Evolutionary conservation across 305 asterid genomes (phyloP), one percentile per base, ranked within the genome.

Genomic region (Coffea humblotiana): DNA sequence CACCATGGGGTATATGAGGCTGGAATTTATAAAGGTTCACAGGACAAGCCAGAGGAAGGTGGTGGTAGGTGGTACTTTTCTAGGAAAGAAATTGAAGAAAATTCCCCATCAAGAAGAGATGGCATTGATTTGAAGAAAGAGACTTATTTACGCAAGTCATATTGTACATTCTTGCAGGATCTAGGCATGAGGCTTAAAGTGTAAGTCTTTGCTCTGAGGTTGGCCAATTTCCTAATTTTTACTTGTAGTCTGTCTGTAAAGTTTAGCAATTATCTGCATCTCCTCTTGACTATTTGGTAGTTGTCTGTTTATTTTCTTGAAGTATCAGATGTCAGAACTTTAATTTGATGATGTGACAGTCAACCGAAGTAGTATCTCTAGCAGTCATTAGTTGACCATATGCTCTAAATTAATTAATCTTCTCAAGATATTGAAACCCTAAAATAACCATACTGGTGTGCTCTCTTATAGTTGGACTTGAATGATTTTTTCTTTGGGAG

Each of bases 141-240:
- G 65, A 61, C 84, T 2, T 81, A 81, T 64, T 11, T 81, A 49
- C 67, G 84, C 68, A 81, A 81, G 77, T 76, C 84, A 16, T 81
- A 81, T 52, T 81, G 84, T 78, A 81, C 84, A 71, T 81, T 81
- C 78, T 73, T 81, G 32, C 84, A 81, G 72, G 84, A 81, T 77
- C 71, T 81, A 47, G 84, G 81, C 67, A 81, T 81, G 84, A 77
- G 81, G 77, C 84, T 81, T 48, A 81, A 81, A 81, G 84, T 81
- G 84, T 81, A 77, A 71, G 84, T 37, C 52, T 48, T 68, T 76
- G n/a, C 45, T 66, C 58, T 58, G 32, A 27, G 18, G 23, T 49
- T 11, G 48, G 18, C n/a, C 6, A 6, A 45, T 78, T 25, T 52
- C 1, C 52, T 61, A 21, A 8, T 60, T 60, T 18, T 8, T 23